phyloP scores from a whole-genome alignment of 139 green algal species.

The Limnomonas spitsbergensis region DNA sequence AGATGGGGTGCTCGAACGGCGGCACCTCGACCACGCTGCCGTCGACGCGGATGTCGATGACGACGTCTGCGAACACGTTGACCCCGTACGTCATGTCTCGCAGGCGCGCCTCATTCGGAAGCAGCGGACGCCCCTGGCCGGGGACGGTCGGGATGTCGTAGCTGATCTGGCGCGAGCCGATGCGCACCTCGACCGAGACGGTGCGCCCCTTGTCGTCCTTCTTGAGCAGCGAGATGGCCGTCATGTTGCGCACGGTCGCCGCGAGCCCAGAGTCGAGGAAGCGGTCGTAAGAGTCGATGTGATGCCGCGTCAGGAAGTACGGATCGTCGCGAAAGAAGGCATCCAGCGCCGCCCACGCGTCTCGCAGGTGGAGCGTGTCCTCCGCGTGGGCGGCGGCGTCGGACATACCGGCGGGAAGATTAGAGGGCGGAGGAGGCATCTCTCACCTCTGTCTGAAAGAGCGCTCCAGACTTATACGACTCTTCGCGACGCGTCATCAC shows the following conservation, averaged over 20 bases:
- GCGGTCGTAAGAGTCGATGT: constrained; percentile 20
- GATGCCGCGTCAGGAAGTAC: constrained; percentile 11
- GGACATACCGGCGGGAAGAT: too few relatives aligned
- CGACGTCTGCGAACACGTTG: constrained; percentile 6
- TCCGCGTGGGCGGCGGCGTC: too few relatives aligned
- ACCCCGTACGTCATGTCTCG: constrained; percentile 82
- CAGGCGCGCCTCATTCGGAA: constrained; percentile 91
- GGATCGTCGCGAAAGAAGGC: background rate
- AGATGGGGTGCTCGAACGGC: constrained; percentile 50
- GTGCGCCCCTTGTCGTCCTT: background rate
- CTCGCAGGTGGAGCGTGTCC: background rate
- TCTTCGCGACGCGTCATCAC: too few relatives aligned
- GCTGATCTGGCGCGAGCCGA: background rate
- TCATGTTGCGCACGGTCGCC: background rate
- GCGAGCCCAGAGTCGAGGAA: constrained; percentile 1
- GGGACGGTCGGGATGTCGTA: background rate
- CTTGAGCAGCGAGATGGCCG: background rate
- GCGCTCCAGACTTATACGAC: too few relatives aligned
- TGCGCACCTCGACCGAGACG: background rate
- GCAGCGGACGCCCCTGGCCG: constrained; percentile 27
- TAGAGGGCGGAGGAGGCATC: too few relatives aligned
- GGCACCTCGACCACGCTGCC: constrained; percentile 28
- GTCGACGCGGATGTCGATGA: background rate
- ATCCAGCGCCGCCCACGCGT: background rate
- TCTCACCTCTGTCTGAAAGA: too few relatives aligned